These are phyloP conservation scores for Blastobotrys niveus DNA, from an alignment of 1,139 yeast species.

Conservation along the genomic window DNA sequence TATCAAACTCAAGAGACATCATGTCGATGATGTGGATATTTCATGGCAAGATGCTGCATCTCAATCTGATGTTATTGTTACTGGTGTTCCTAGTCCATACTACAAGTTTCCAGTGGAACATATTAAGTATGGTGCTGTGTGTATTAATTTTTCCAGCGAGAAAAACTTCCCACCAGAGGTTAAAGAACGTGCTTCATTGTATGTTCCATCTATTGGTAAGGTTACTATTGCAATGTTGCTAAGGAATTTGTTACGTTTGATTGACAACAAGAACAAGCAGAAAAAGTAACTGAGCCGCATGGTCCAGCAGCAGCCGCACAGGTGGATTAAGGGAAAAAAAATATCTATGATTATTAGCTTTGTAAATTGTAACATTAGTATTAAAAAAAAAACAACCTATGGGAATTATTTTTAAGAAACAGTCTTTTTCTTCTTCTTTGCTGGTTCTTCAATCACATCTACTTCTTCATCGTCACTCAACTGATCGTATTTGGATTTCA, in stretches of 20 bases:
- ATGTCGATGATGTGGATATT: slow-evolving; percentile 54
- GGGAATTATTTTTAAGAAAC: slow-evolving; percentile 10
- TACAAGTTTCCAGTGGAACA: slow-evolving; percentile 83
- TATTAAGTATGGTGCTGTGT: slow-evolving; percentile 81
- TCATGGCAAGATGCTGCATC: slow-evolving; percentile 60
- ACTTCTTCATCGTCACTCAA: slow-evolving; percentile 47
- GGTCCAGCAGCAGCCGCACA: background rate
- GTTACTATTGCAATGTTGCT: slow-evolving; percentile 92
- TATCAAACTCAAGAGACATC: slow-evolving; percentile 72
- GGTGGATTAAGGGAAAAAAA: no score
- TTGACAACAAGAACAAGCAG: slow-evolving; percentile 48
- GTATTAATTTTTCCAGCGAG: slow-evolving; percentile 82
- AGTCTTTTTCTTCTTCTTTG: slow-evolving; percentile 17
- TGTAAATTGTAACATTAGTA: no score
- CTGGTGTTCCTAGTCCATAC: slow-evolving; percentile 82
- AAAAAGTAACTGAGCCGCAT: background rate
- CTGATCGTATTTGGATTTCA: slow-evolving; percentile 77
- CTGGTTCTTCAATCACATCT: slow-evolving; percentile 25
- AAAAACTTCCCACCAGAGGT: slow-evolving; percentile 79
- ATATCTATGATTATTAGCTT: no score
- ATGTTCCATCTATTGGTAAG: slow-evolving; percentile 93
- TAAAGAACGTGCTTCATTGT: slow-evolving; percentile 78
- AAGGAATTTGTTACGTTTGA: slow-evolving; percentile 76
- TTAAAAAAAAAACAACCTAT: no score
- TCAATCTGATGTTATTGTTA: slow-evolving; percentile 82